Evolutionary conservation across 2,329 filamentous ascomycete species (phyloP), one percentile per base, ranked within the genome.

Genomic region (Exserohilum turcica): DNA sequence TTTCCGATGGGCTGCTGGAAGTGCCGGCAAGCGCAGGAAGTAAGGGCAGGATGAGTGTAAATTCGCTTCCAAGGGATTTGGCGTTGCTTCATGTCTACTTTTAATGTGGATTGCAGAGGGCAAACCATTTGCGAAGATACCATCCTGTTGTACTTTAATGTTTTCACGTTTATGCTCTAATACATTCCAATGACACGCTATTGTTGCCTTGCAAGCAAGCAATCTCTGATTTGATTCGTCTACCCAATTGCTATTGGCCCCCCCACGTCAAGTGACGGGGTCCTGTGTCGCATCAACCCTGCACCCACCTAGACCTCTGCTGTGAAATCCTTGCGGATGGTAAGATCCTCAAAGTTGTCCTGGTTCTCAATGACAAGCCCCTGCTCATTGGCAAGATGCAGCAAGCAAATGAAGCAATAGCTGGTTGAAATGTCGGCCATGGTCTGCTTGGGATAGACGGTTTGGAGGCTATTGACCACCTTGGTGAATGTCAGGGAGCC

Each of bases 341-440:
- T 76, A 60, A 84, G 61, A 53, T 84, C 79, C 45, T 75, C 73
- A 59, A 79, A 80, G 8, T 72, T 76, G 29, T 82, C 78, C 37
- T 83, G 78, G 49, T 86, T 86, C 61, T 89, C 83, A 57, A 97
- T 89, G 19, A 89, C 81, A 33, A 97, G 79, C 0, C 92, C 92
- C 78, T 95, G 93, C 71, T 97, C 92, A 76, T 97, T 97, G 54
- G 92, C 92, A 66, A 97, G 73, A 76, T 97, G 92, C 60, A 97
- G 78, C 52, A 96, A 77, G 66, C 90, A 95, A 59, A 99, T 99
- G 77, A 97, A 99, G 73, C 94, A 96, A 63, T 84, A 89, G 13
- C 82, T 95, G 0, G 94, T 99, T 31, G 92, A 96, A 68, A 99
- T 97, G 75, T 99, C 94, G 56, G 89, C 86, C 86, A 99, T 90